Conservation (phyloP, 306 rosid genomes). For the Trifolium subterraneum region DNA sequence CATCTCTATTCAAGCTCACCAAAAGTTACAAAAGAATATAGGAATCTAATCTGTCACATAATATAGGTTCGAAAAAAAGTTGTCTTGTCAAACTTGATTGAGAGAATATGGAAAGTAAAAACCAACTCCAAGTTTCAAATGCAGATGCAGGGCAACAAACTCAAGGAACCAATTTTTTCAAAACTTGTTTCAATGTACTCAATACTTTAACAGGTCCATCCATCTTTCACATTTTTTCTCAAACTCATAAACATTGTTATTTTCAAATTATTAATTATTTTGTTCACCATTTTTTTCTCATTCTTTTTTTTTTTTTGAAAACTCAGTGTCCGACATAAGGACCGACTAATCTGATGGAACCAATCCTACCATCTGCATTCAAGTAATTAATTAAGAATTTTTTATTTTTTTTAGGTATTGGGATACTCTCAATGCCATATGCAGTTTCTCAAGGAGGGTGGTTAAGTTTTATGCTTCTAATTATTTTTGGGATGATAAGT, state of each 20-base stretch:
- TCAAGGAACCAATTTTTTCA: slow-evolving; percentile 58
- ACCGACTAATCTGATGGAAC: no score
- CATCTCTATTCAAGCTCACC: neutral
- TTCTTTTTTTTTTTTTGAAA: no score
- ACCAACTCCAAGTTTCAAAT: slow-evolving; percentile 38
- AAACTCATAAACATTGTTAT: no score
- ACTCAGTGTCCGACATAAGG: no score
- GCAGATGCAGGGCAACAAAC: slow-evolving; percentile 31
- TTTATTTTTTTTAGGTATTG: slow-evolving; percentile 57
- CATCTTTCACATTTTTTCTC: neutral
- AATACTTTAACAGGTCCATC: slow-evolving; percentile 64
- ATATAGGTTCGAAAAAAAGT: neutral
- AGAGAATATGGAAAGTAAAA: slow-evolving; percentile 60
- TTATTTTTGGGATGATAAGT: slow-evolving; percentile 53
- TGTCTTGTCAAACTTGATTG: neutral
- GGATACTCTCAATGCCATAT: slow-evolving; percentile 75
- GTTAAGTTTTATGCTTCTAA: slow-evolving; percentile 57
- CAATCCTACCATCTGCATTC: no score
- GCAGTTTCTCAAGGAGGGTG: slow-evolving; percentile 81
- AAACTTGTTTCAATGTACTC: slow-evolving; percentile 75
- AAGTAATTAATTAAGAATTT: no score
- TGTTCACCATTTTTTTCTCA: no score
- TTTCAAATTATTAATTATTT: no score
- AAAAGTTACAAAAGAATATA: neutral
- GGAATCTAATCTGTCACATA: neutral